Conservation (phyloP, 148 eudicot species). For the Diospyros lotus region DNA sequence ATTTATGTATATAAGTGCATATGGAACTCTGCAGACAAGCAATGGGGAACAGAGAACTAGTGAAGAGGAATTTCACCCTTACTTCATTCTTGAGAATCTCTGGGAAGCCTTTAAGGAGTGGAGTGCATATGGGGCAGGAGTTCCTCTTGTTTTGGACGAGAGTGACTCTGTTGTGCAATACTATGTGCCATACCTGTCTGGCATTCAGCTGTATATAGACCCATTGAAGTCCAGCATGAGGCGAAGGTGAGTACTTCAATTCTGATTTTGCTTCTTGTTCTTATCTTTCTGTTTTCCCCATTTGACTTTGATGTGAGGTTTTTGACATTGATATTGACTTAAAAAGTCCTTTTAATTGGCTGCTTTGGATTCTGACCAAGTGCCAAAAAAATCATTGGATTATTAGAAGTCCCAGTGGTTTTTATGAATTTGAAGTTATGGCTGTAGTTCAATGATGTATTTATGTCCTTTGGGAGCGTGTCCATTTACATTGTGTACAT, state of each 20-base stretch:
- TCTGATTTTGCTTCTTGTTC: not conserved
- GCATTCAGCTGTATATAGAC: constrained; percentile 59
- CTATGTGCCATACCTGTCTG: constrained; percentile 81
- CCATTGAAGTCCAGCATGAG: constrained; percentile 32
- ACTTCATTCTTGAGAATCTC: constrained; percentile 64
- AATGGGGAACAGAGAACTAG: too few relatives aligned
- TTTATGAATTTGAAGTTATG: not conserved
- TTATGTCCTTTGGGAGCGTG: not conserved
- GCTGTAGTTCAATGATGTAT: not conserved
- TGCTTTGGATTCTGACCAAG: not conserved
- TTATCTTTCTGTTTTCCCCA: not conserved
- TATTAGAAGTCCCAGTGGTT: not conserved
- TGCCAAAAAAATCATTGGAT: not conserved
- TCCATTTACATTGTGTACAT: not conserved
- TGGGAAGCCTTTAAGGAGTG: constrained; percentile 88
- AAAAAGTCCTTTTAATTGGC: not conserved
- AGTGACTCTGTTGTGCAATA: constrained; percentile 69
- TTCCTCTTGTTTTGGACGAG: constrained; percentile 69
- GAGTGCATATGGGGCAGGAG: constrained; percentile 94
- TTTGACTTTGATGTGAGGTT: not conserved
- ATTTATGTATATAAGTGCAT: constrained; percentile 5
- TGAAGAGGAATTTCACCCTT: constrained; percentile 55
- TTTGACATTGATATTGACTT: not conserved
- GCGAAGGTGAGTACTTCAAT: constrained; percentile 22
- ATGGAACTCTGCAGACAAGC: not conserved